These are phyloP conservation scores for Amanita muscaria DNA, from an alignment of 768 basidiomycete genomes.

Conservation along the genomic window DNA sequence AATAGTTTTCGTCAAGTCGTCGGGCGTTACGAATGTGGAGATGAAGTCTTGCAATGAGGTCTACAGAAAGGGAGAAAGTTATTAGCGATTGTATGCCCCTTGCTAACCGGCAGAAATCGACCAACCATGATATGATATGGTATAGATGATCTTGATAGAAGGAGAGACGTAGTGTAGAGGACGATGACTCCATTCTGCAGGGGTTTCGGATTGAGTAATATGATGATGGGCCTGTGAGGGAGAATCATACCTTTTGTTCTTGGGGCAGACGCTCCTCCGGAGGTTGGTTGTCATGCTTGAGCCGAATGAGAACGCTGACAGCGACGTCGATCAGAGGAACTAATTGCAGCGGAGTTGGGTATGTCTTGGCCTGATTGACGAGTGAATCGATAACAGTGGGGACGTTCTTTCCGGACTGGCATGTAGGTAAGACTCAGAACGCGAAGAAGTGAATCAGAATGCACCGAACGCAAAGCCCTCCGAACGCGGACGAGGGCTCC, in stretches of 20 bases:
- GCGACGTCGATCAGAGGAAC: no score
- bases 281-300: slow-evolving; percentile 47
- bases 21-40: slow-evolving; percentile 34
- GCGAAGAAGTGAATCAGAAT: no score
- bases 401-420: slow-evolving; percentile 38
- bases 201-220: not conserved
- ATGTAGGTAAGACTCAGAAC: no score
- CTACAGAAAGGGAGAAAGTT: slow-evolving; percentile 58
- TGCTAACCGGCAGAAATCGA: slow-evolving; percentile 25
- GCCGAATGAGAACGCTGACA: slow-evolving; percentile 59
- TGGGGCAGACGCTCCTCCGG: slow-evolving; percentile 33
- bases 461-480: slow-evolving; percentile 66
- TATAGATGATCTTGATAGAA: slow-evolving; percentile 60
- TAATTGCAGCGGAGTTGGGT: slow-evolving; percentile 30
- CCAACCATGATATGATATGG: slow-evolving; percentile 52
- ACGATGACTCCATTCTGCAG: slow-evolving; percentile 46
- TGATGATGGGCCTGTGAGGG: not conserved
- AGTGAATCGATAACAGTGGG: slow-evolving; percentile 39
- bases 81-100: no score
- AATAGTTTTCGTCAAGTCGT: slow-evolving; percentile 45
- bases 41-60: slow-evolving; percentile 56
- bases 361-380: slow-evolving; percentile 41
- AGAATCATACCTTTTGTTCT: slow-evolving; percentile 39
- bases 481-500: slow-evolving; percentile 54
- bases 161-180: slow-evolving; percentile 49